Percentiles rank a stretch among this genome's conserved stretches.
These are phyloP conservation scores for Candida endomychidarum DNA, from an alignment of 805 yeast species.

Conservation along the genomic window DNA sequence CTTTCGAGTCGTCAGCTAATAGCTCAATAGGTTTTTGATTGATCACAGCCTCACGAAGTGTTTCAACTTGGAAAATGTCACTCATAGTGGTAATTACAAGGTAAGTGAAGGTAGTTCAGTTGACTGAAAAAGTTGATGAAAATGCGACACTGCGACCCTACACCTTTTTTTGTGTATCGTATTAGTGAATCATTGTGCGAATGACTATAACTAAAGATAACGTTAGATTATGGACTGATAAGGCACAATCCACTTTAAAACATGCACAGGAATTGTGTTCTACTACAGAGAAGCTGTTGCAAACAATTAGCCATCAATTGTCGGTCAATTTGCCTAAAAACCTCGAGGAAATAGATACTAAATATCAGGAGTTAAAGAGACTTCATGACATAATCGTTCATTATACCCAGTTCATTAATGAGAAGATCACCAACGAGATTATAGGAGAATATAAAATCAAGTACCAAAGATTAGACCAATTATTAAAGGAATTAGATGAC, in stretches of 20 bases:
- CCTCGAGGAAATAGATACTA: constrained; percentile 18
- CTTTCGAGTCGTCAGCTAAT: constrained; percentile 1
- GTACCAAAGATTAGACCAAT: constrained; percentile 21
- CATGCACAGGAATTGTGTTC: constrained; percentile 33
- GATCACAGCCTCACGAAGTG: constrained; percentile 11
- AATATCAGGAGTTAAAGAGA: constrained; percentile 17
- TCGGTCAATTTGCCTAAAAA: constrained; percentile 23
- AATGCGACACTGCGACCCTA: too few relatives aligned
- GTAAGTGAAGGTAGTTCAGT: too few relatives aligned
- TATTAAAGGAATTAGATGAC: constrained; percentile 24
- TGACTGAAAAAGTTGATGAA: neutral
- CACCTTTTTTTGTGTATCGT: too few relatives aligned
- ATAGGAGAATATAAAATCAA: constrained; percentile 14
- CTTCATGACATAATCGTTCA: constrained; percentile 8
- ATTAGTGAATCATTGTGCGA: neutral
- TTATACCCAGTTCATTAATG: constrained; percentile 14
- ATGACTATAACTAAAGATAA: constrained; percentile 10
- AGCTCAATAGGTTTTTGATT: constrained; percentile 8
- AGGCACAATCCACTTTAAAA: constrained; percentile 22
- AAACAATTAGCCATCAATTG: constrained; percentile 23
- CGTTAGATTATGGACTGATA: constrained; percentile 26
- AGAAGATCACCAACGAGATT: constrained; percentile 14
- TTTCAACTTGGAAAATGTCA: constrained; percentile 8
- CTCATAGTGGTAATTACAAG: too few relatives aligned
- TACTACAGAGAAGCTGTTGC: constrained; percentile 32